These are phyloP conservation scores for Hyphodiscus sp. DNA, from an alignment of 2,329 filamentous ascomycete genomes.

Conservation along the genomic window DNA sequence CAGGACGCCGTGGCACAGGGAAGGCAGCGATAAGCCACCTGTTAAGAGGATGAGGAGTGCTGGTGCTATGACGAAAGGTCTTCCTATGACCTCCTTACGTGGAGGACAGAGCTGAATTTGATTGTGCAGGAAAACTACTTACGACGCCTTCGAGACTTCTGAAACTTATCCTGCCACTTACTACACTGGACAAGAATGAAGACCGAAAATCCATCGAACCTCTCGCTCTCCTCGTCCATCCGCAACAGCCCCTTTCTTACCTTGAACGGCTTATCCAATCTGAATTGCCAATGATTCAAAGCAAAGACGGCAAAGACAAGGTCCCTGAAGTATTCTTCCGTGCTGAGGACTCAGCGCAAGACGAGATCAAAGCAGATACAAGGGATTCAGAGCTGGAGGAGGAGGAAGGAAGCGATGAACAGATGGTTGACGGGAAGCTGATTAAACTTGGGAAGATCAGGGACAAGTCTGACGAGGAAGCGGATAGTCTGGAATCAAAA, in stretches of 20 bases:
- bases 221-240: slow-evolving; percentile 77
- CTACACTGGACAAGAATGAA: slow-evolving; percentile 50
- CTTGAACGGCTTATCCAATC: slow-evolving; percentile 84
- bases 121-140: slow-evolving; percentile 59
- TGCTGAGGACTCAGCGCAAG: slow-evolving; percentile 66
- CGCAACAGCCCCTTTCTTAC: slow-evolving; percentile 86
- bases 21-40: slow-evolving; percentile 51
- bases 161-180: slow-evolving; percentile 26
- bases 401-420: slow-evolving; percentile 40
- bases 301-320: slow-evolving; percentile 57
- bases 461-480: slow-evolving; percentile 14
- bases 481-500: slow-evolving; percentile 9
- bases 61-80: slow-evolving; percentile 59
- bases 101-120: background rate
- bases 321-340: slow-evolving; percentile 72
- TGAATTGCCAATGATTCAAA: slow-evolving; percentile 62
- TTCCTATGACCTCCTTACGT: background rate
- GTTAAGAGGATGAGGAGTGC: slow-evolving; percentile 39
- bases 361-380: slow-evolving; percentile 31
- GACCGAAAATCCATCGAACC: slow-evolving; percentile 72
- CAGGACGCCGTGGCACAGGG: slow-evolving; percentile 59
- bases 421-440: slow-evolving; percentile 40
- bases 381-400: slow-evolving; percentile 29
- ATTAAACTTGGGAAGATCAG: slow-evolving; percentile 32
- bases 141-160: slow-evolving; percentile 53